These are phyloP conservation scores for Millerago galiae DNA, from an alignment of 805 yeast species.

Conservation along the genomic window DNA sequence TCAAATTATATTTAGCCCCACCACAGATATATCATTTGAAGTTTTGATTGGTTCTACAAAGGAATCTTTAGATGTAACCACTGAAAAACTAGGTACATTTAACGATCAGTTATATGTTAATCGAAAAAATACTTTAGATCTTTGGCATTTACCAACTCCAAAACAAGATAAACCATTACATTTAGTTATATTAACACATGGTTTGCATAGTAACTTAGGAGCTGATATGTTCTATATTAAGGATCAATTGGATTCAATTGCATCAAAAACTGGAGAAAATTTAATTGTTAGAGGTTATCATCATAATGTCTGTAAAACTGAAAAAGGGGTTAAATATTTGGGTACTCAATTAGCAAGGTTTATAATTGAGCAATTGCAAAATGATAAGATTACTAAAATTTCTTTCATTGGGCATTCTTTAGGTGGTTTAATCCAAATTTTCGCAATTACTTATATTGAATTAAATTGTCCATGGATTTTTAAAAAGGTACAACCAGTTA, in stretches of 20 bases:
- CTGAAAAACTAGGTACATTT: conserved; percentile 28
- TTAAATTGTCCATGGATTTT: conserved; percentile 68
- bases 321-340: conserved; percentile 66
- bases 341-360: conserved; percentile 70
- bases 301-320: conserved; percentile 73
- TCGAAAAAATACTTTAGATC: conserved; percentile 50
- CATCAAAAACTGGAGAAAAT: conserved; percentile 38
- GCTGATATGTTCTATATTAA: conserved; percentile 72
- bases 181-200: conserved; percentile 68
- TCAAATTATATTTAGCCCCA: conserved; percentile 62
- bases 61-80: conserved; percentile 17
- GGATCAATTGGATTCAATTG: conserved; percentile 51
- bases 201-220: conserved; percentile 69
- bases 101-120: conserved; percentile 38
- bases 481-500: conserved; percentile 49
- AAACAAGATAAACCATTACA: conserved; percentile 43
- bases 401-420: conserved; percentile 84
- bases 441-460: conserved; percentile 67
- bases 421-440: conserved; percentile 78
- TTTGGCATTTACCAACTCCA: conserved; percentile 63
- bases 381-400: conserved; percentile 41
- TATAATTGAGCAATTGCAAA: conserved; percentile 40
- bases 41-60: conserved; percentile 41
- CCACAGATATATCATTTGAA: conserved; percentile 58
- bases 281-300: conserved; percentile 62